Base-by-base conservation (phyloP, 345 rosid genomes). In the Schrenkiella parvula region DNA sequence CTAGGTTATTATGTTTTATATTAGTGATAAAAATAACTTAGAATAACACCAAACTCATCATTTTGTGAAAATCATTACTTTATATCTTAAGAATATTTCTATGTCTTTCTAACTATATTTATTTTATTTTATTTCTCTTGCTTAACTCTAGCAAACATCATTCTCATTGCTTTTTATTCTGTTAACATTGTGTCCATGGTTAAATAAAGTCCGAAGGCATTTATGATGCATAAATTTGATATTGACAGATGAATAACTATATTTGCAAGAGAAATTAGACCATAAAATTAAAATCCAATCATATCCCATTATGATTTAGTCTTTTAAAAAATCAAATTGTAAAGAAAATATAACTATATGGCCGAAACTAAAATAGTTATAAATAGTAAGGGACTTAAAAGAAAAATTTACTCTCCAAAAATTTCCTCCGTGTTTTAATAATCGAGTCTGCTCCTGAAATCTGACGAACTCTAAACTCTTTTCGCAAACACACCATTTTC, bases 401-500 rank as follows among this genome's bases (percentile, higher is more conserved):
- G 1, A 17, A 53, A 67, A 53, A 2, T 0, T 8, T 19, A 0
- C 1, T 39, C n/a, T 32, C 18, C 0, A 3, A 52, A 29, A 9
- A 3, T 23, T 6, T 15, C 4, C 11, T 46, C 14, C 13, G 35
- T 35, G 21, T 47, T 48, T 60, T 4, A 8, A 38, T 37, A 10
- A 2, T 34, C 14, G 8, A 53, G 2, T 47, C 26, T 34, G 34
- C 42, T 59, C 64, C 11, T 50, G 51, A 71, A 77, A 64, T 57
- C 55, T 54, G 68, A 64, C 68, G 55, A 67, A 51, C 23, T 31
- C 11, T 9, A 6, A 66, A 15, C 73, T 42, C n/a, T 26, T 64
- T 29, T 18, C 67, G 14, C 75, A 41, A 35, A 66, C 80, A 42
- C 71, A 74, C 57, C 67, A 75, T 79, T 69, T 19, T 51, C 70